Base-by-base conservation (phyloP, 2,329 filamentous ascomycete genomes). In the Penicillium sp. region DNA sequence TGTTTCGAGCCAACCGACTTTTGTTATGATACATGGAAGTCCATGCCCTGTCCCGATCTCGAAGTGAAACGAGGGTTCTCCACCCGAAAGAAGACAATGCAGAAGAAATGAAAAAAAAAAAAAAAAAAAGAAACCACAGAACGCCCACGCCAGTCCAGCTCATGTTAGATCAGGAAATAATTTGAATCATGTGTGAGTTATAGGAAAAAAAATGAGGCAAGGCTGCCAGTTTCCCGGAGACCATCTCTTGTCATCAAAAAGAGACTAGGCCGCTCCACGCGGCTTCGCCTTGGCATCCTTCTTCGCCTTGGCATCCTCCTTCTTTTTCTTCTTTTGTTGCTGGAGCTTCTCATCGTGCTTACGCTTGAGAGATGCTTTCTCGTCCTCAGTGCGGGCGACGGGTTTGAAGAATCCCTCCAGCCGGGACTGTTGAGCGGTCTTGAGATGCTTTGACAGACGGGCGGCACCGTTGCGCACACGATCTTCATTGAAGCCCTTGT, bases 381-480 rank as follows among this genome's bases (percentile, higher is more conserved):
- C 87, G 60, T 87, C 88, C 0, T 92, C 89, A 0, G 92, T 91
- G 79, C 93, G 95, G 57, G 91, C 89, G 14, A 96, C 77, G 1
- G 90, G 86, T 78, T 96, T 97, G 82, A 99, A 99, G 79, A 99
- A 99, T 0, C 94, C 94, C 70, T 97, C 93, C 1, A 99, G 79
- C 19, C 94, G 84, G 27, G 90, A 88, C 76, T 99, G 94, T 74
- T 97, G 94, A 27, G 88, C 88, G 45, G 83, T 88, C 81, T 96
- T 97, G 61, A 96, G 78, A 65, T 91, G 94, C 82, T 97, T 99
- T 71, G 89, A 84, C 54, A 99, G 77, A 52, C 90, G 84, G 2
- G 85, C 82, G 0, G 89, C 92, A 27, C 83, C 93, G 40, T 82
- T 84, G 35, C 92, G 84, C 8, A 99, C 94, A 16, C 94, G 84